Conservation (phyloP, 106 monocot species). For the Agapanthus africanus region DNA sequence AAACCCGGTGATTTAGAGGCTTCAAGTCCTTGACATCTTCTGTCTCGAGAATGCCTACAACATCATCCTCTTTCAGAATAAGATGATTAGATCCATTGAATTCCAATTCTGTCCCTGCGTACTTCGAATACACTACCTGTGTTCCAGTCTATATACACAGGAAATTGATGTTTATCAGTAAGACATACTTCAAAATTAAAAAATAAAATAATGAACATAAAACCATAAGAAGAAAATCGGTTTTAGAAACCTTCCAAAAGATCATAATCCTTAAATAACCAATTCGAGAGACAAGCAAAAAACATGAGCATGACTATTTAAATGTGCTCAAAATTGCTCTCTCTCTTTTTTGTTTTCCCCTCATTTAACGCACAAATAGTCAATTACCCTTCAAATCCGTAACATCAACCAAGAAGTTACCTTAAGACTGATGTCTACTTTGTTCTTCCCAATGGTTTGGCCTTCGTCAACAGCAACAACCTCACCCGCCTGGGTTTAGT, state of each 20-base stretch:
- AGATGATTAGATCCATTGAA: constrained; percentile 64
- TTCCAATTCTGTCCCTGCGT: constrained; percentile 85
- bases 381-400: too few species aligned
- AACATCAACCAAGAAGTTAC: constrained; percentile 31
- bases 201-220: neutral
- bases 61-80: constrained; percentile 83
- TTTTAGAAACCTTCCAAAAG: too few species aligned
- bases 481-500: constrained; percentile 73
- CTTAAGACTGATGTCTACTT: constrained; percentile 51
- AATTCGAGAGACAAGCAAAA: too few species aligned
- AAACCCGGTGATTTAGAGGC: constrained; percentile 74
- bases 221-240: neutral
- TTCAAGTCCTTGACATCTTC: constrained; percentile 88
- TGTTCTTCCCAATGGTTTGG: constrained; percentile 48
- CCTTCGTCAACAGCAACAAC: constrained; percentile 81
- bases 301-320: too few species aligned
- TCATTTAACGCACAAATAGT: too few species aligned
- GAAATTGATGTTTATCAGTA: neutral
- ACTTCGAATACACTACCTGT: constrained; percentile 79
- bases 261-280: too few species aligned
- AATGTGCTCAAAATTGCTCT: too few species aligned
- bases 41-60: constrained; percentile 72
- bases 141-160: constrained; percentile 38
- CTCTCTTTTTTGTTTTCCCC: too few species aligned
- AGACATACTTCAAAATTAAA: neutral